Evolutionary conservation across 2,329 filamentous ascomycete genomes (phyloP).

Genomic region (Xylariaceae sp.): DNA sequence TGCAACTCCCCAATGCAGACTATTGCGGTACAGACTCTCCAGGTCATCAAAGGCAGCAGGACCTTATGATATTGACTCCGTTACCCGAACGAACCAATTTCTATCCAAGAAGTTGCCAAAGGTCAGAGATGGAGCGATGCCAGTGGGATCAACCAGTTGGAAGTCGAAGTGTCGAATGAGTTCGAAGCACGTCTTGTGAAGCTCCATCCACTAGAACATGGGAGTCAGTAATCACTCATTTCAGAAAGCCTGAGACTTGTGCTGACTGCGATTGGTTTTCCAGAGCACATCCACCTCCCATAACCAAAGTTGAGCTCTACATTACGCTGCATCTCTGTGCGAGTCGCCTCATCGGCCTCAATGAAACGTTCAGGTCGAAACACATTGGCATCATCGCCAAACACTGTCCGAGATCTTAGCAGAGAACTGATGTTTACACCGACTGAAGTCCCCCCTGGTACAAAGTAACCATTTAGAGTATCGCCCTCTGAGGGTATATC

Average conservation of each 20-base stretch:
- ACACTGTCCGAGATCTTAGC: constrained; percentile 29
- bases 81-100: constrained; percentile 23
- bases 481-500: constrained; percentile 29
- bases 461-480: constrained; percentile 29
- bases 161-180: constrained; percentile 29
- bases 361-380: constrained; percentile 45
- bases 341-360: constrained; percentile 29
- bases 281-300: constrained; percentile 39
- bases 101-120: constrained; percentile 23
- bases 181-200: constrained; percentile 9
- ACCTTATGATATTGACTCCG: too few species aligned
- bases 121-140: constrained; percentile 15
- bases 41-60: too few species aligned
- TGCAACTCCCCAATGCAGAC: too few species aligned
- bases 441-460: constrained; percentile 36
- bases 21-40: too few species aligned
- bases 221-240: background rate
- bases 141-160: constrained; percentile 25
- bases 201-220: background rate
- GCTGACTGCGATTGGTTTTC: constrained; percentile 39
- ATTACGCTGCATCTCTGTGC: constrained; percentile 31
- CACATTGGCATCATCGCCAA: constrained; percentile 35
- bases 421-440: constrained; percentile 34
- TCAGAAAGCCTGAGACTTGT: constrained; percentile 27
- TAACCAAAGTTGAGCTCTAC: constrained; percentile 39